Percentiles rank a stretch among this genome's conserved stretches.
phyloP scores from a whole-genome alignment of 805 yeast genomes.

The Huiozyma naganishii region DNA sequence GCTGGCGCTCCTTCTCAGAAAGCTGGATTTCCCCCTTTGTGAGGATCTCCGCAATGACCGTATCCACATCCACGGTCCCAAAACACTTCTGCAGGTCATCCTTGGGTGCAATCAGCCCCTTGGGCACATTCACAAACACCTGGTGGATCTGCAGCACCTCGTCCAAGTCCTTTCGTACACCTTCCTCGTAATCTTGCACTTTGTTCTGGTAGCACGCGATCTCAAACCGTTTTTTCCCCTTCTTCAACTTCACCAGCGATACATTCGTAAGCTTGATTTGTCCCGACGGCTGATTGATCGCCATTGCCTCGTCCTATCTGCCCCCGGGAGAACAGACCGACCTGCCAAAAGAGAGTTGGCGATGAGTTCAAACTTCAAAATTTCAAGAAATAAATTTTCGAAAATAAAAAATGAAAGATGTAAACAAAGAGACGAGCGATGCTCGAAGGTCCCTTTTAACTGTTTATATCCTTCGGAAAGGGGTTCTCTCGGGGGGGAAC shows the following conservation, averaged over 20 bases:
- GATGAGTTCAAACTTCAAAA: too few species aligned
- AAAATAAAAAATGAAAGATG: background rate
- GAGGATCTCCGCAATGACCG: slow-evolving; percentile 69
- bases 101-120: slow-evolving; percentile 84
- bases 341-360: too few species aligned
- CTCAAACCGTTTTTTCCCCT: slow-evolving; percentile 86
- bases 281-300: slow-evolving; percentile 77
- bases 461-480: too few species aligned
- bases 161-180: slow-evolving; percentile 75
- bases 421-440: background rate
- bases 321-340: too few species aligned
- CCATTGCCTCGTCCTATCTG: slow-evolving; percentile 25
- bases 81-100: slow-evolving; percentile 70
- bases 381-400: too few species aligned
- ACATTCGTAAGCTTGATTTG: slow-evolving; percentile 91
- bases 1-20: slow-evolving; percentile 84
- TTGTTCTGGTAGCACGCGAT: slow-evolving; percentile 95
- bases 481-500: too few species aligned
- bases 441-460: too few species aligned
- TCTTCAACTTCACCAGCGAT: slow-evolving; percentile 80
- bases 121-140: slow-evolving; percentile 84
- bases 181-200: slow-evolving; percentile 80
- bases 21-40: slow-evolving; percentile 90
- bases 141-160: slow-evolving; percentile 96
- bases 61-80: slow-evolving; percentile 64